phyloP scores from a whole-genome alignment of 345 rosid genomes.

The Salix exigua region DNA sequence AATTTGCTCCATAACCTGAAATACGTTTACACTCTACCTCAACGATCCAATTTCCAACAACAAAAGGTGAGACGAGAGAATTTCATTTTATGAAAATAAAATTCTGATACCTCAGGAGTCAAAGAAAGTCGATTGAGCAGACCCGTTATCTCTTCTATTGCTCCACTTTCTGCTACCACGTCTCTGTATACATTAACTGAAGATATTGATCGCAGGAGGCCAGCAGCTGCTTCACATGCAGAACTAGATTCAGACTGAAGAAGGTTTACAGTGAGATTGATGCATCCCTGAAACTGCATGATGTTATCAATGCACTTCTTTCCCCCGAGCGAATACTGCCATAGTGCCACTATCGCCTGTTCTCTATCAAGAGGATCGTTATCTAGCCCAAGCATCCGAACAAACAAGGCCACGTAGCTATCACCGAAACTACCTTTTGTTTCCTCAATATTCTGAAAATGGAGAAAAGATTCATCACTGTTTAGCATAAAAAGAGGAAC shows the following conservation, averaged over 20 bases:
- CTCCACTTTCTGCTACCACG: conserved; percentile 77
- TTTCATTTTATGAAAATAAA: conserved; percentile 22
- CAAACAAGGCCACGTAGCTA: conserved; percentile 62
- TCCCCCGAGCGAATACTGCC: conserved; percentile 83
- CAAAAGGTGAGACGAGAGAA: conserved; percentile 4
- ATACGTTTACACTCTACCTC: conserved; percentile 16
- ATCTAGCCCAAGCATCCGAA: conserved; percentile 88
- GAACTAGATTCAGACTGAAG: conserved; percentile 61
- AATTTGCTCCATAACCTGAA: conserved; percentile 78
- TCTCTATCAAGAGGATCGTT: conserved; percentile 79
- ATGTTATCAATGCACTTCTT: conserved; percentile 72
- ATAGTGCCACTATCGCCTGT: conserved; percentile 63
- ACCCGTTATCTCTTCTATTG: conserved; percentile 69
- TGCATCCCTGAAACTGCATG: conserved; percentile 72
- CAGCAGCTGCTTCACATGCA: conserved; percentile 81
- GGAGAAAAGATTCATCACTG: conserved; percentile 15
- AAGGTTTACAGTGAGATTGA: conserved; percentile 66
- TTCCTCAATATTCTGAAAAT: conserved; percentile 44
- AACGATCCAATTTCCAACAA: conserved; percentile 19
- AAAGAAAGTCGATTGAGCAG: conserved; percentile 55
- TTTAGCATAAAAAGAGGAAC: conserved; percentile 11
- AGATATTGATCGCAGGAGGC: conserved; percentile 65
- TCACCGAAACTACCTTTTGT: conserved; percentile 40
- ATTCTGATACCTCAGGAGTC: conserved; percentile 65
- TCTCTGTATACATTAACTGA: conserved; percentile 65